Percentiles rank a stretch among this genome's conserved stretches.
These are phyloP conservation scores for Acanthochlamys bracteata DNA, from an alignment of 106 monocot genomes.

Conservation along the genomic window DNA sequence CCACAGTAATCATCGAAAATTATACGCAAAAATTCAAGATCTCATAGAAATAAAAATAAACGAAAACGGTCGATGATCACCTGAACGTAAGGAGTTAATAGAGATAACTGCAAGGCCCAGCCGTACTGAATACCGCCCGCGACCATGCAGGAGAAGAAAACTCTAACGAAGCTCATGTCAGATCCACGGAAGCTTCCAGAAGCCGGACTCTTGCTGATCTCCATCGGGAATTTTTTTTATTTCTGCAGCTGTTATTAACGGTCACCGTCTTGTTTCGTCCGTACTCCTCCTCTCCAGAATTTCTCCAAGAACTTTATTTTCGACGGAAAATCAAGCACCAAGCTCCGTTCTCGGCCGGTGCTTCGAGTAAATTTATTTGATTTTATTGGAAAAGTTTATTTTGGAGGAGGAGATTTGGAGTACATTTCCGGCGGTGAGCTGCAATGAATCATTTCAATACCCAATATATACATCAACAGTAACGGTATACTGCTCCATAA, in stretches of 20 bases:
- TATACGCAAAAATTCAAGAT: not conserved
- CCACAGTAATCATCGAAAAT: not conserved
- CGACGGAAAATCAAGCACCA: too few species aligned
- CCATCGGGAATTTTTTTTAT: not conserved
- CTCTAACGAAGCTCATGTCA: slow-evolving; percentile 21
- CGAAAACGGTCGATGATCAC: not conserved
- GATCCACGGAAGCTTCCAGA: not conserved
- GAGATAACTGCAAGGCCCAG: slow-evolving; percentile 52
- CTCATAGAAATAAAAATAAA: not conserved
- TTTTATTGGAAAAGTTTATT: too few species aligned
- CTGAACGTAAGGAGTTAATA: slow-evolving; percentile 55
- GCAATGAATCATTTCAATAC: too few species aligned
- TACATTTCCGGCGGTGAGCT: too few species aligned
- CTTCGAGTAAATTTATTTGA: too few species aligned
- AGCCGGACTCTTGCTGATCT: not conserved
- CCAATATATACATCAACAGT: too few species aligned
- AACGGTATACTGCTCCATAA: too few species aligned
- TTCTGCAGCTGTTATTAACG: too few species aligned
- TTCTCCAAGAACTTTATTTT: too few species aligned
- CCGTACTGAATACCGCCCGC: slow-evolving; percentile 57
- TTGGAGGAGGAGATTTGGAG: too few species aligned
- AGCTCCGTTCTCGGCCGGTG: too few species aligned
- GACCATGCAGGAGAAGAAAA: slow-evolving; percentile 32
- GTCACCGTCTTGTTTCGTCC: not conserved
- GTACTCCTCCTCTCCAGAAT: not conserved